These are phyloP conservation scores for Arachnomyces sp. DNA, from an alignment of 2,329 filamentous ascomycete genomes.

Conservation along the genomic window DNA sequence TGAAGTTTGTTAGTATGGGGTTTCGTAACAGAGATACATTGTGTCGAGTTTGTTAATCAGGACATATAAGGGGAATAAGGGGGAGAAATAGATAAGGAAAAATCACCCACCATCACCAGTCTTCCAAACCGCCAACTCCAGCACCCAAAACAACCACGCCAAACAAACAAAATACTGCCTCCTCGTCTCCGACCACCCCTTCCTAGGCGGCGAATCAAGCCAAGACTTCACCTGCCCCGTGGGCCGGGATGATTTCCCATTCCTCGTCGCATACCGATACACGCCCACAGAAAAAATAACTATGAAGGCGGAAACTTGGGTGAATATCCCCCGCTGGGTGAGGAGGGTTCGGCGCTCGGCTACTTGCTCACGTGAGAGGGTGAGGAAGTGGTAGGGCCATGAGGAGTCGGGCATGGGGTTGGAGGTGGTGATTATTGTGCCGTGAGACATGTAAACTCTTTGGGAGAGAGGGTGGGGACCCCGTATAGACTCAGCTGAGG, in stretches of 20 bases:
- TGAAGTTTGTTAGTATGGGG: background rate
- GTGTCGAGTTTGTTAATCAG: background rate
- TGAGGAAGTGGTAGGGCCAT: slow-evolving; percentile 46
- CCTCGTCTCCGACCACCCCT: slow-evolving; percentile 40
- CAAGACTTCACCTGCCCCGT: slow-evolving; percentile 25
- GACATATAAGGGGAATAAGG: background rate
- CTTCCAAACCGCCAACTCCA: slow-evolving; percentile 41
- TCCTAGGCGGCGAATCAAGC: slow-evolving; percentile 37
- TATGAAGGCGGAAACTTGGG: slow-evolving; percentile 46
- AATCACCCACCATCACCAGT: slow-evolving; percentile 46
- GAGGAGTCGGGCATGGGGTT: slow-evolving; percentile 14
- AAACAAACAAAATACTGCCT: slow-evolving; percentile 42
- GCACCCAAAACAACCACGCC: slow-evolving; percentile 46
- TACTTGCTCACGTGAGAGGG: slow-evolving; percentile 42
- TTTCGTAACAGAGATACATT: slow-evolving; percentile 1
- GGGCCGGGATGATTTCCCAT: slow-evolving; percentile 2
- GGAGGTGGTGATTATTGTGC: too few species aligned
- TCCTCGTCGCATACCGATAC: slow-evolving; percentile 15
- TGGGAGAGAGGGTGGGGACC: too few species aligned
- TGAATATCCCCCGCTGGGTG: slow-evolving; percentile 47
- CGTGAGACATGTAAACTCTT: too few species aligned
- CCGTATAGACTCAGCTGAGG: too few species aligned
- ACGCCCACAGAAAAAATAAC: slow-evolving; percentile 34
- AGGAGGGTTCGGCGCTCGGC: slow-evolving; percentile 44
- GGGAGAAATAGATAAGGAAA: background rate